Conservation (phyloP, 306 rosid species). For the Medicago ruthenica region DNA sequence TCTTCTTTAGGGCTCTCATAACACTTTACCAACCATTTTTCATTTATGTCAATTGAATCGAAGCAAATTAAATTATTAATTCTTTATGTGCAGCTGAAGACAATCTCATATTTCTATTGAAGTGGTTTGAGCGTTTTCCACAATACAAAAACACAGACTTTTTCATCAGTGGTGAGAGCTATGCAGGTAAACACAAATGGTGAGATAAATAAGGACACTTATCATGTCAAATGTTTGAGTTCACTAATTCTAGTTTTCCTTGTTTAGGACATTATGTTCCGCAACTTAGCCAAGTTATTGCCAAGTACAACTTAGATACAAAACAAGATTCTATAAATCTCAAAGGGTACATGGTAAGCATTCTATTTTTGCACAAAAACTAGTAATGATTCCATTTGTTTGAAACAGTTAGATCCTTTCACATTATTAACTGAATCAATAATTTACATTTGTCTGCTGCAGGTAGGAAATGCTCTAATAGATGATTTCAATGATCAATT, state of each 20-base stretch:
- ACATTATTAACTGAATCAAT: neutral
- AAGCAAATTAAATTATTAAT: neutral
- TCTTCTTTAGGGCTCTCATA: neutral
- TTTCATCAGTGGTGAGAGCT: conserved; percentile 85
- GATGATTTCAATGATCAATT: conserved; percentile 81
- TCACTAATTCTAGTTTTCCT: neutral
- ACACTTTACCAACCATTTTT: neutral
- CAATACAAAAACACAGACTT: conserved; percentile 71
- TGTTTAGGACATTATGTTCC: conserved; percentile 92
- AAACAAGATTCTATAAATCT: conserved; percentile 65
- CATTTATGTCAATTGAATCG: neutral
- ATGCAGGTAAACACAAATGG: conserved; percentile 66
- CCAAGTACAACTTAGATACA: conserved; percentile 56
- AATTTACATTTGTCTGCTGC: conserved; percentile 43
- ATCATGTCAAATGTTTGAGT: conserved; percentile 1
- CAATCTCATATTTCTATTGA: conserved; percentile 65
- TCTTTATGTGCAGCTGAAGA: conserved; percentile 66
- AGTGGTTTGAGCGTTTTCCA: conserved; percentile 89
- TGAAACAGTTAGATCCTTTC: no score
- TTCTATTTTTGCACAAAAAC: conserved; percentile 6
- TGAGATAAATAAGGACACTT: conserved; percentile 10
- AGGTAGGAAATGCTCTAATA: conserved; percentile 94
- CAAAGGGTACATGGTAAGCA: conserved; percentile 83
- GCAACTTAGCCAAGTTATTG: conserved; percentile 87
- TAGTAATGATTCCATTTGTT: neutral